phyloP scores from a whole-genome alignment of 2,329 filamentous ascomycete genomes.

The Didymella glomerata region DNA sequence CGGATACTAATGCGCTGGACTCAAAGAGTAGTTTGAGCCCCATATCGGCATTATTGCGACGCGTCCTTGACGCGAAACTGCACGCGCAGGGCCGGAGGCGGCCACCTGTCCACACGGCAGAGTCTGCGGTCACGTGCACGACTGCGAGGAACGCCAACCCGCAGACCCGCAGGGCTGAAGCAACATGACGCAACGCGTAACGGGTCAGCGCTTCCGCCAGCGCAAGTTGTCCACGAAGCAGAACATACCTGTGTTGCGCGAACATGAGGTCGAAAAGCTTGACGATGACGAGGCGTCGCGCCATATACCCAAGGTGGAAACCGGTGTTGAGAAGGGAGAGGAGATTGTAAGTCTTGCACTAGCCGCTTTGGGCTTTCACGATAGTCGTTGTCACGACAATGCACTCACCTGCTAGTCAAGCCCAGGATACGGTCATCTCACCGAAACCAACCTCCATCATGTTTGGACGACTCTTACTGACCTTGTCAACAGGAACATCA shows the following conservation, averaged over 20 bases:
- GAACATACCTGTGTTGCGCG: constrained; percentile 83
- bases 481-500: constrained; percentile 79
- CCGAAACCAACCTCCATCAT: constrained; percentile 24
- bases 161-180: constrained; percentile 23
- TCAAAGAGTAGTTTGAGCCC: constrained; percentile 42
- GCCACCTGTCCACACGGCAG: constrained; percentile 36
- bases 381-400: constrained; percentile 15
- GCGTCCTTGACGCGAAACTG: constrained; percentile 37
- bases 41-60: constrained; percentile 42
- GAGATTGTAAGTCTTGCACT: constrained; percentile 81
- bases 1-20: constrained; percentile 31
- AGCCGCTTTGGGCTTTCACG: constrained; percentile 40
- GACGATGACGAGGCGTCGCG: constrained; percentile 87
- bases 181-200: constrained; percentile 50
- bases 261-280: constrained; percentile 86
- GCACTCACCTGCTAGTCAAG: constrained; percentile 3
- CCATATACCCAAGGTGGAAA: constrained; percentile 85
- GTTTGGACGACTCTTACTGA: constrained; percentile 28
- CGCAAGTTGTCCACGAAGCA: constrained; percentile 94
- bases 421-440: neutral
- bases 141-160: constrained; percentile 9
- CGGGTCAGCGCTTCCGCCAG: constrained; percentile 73
- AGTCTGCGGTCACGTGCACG: constrained; percentile 43
- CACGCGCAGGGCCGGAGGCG: constrained; percentile 32
- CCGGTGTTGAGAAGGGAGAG: constrained; percentile 95